Percentiles rank a stretch among this genome's conserved stretches.
These are phyloP conservation scores for Aeschynomene evenia DNA, from an alignment of 306 rosid genomes.

Conservation along the genomic window DNA sequence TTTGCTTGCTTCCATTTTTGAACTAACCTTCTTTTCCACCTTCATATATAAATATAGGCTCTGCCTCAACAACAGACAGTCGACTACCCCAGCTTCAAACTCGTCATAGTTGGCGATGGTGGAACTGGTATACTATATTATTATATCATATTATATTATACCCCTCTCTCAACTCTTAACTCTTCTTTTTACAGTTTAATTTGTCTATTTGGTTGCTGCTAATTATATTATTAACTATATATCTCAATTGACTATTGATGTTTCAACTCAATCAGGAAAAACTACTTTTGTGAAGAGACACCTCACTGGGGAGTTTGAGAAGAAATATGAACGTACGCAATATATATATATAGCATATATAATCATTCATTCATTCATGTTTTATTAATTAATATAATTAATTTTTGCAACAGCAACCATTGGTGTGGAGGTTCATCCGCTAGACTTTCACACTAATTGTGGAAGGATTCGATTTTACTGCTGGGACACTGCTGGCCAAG, in stretches of 20 bases:
- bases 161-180: neutral
- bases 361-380: neutral
- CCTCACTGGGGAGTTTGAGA: slow-evolving; percentile 77
- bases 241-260: neutral
- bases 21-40: fast-evolving
- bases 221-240: neutral
- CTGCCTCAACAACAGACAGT: slow-evolving; percentile 52
- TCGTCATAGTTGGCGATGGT: slow-evolving; percentile 76
- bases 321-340: slow-evolving; percentile 86
- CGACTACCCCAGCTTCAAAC: slow-evolving; percentile 74
- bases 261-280: slow-evolving; percentile 72
- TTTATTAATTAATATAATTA: neutral
- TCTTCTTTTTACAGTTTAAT: neutral
- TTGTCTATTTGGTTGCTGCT: neutral
- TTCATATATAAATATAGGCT: slow-evolving; percentile 34
- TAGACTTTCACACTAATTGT: slow-evolving; percentile 68
- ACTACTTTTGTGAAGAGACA: slow-evolving; percentile 80
- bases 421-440: slow-evolving; percentile 82
- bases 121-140: slow-evolving; percentile 65
- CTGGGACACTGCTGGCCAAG: slow-evolving; percentile 90
- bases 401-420: slow-evolving; percentile 57
- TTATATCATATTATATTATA: too few relatives aligned
- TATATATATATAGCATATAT: too few relatives aligned
- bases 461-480: slow-evolving; percentile 74
- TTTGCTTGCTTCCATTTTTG: neutral